Conservation (phyloP, 495 filamentous ascomycete species). For the Penicillium argentinense region DNA sequence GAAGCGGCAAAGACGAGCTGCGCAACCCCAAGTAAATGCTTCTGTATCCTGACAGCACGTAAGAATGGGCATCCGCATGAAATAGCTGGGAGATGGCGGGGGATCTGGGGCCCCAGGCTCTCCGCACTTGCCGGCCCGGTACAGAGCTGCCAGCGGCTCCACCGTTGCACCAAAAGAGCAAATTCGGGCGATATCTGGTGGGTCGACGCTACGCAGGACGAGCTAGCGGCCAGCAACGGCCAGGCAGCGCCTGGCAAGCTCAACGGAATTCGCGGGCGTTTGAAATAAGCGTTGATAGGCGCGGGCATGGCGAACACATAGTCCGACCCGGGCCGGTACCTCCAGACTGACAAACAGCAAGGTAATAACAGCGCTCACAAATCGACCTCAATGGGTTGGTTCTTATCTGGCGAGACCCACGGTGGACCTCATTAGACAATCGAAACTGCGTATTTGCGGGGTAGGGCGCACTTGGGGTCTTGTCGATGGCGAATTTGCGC, state of each 20-base stretch:
- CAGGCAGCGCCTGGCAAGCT: background rate
- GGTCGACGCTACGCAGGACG: background rate
- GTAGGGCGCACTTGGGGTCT: constrained; percentile 1
- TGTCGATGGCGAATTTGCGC: too few relatives aligned
- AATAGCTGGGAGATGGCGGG: background rate
- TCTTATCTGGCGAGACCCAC: too few relatives aligned
- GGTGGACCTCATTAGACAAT: background rate
- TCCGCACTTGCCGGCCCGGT: constrained; percentile 10
- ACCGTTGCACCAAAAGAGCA: constrained; percentile 6
- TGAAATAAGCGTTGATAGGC: background rate
- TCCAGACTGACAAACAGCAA: background rate
- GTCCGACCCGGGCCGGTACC: constrained; percentile 6
- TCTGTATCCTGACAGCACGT: too few relatives aligned
- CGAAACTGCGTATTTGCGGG: background rate
- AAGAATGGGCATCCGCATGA: too few relatives aligned
- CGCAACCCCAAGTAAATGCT: too few relatives aligned
- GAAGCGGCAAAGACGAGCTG: background rate
- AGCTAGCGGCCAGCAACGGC: background rate
- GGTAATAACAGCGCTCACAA: too few relatives aligned
- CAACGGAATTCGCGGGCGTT: background rate
- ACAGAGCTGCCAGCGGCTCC: constrained; percentile 2
- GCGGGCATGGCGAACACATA: background rate
- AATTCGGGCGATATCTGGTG: constrained; percentile 6
- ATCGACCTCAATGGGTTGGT: too few relatives aligned
- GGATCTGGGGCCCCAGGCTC: constrained; percentile 1